Base-by-base conservation (phyloP, 2,329 filamentous ascomycete genomes). In the Calonectria fujianensis region DNA sequence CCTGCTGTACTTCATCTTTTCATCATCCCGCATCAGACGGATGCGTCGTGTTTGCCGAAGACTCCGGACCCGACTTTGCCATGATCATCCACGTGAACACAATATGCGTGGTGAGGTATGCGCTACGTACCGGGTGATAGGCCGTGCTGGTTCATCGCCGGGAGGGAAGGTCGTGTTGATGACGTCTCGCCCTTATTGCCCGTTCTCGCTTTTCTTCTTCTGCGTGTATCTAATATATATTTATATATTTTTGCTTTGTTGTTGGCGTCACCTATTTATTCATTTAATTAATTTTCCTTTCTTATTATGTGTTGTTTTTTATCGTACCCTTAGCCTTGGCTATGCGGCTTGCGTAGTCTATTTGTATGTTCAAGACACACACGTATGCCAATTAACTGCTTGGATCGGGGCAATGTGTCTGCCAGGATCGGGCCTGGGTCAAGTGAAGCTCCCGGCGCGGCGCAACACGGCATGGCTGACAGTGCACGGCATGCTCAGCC, bases 1-100 rank as follows among this genome's bases (percentile, higher is more conserved):
- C 68, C 66, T 74, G 75, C 66, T n/a, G 75, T 78, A 72, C 65
- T 75, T 74, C 66, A 73, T 35, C 29, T 65, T 50, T 65, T 50
- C 39, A 65, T 54, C 57, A 64, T 54, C 37, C 35, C 52, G 54
- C 68, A 63, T 61, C 52, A 39, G 45, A 32, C 32, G 31, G 31
- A 54, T 54, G 27, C 31, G n/a, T 35, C 37, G 27, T 51, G 20
- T 31, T 31, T 52, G 35, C 65, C 59, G 69, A 73, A 50, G 61
- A 37, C 72, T 75, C 70, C 75, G 69, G 50, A 61, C 29, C 45
- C 29, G 59, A 50, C 69, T 48, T 24, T 32, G 37, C n/a, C 10
- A 35, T 41, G 45, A 39, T 50, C 18, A 48, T 20, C 27, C 61
- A 27, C 61, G 39, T 50, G 27, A 31, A 65, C 61, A 50, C 61